Evolutionary conservation across 2,329 filamentous ascomycete species (phyloP), one percentile per base, ranked within the genome.

Genomic region (Chaetothyriales sp.): DNA sequence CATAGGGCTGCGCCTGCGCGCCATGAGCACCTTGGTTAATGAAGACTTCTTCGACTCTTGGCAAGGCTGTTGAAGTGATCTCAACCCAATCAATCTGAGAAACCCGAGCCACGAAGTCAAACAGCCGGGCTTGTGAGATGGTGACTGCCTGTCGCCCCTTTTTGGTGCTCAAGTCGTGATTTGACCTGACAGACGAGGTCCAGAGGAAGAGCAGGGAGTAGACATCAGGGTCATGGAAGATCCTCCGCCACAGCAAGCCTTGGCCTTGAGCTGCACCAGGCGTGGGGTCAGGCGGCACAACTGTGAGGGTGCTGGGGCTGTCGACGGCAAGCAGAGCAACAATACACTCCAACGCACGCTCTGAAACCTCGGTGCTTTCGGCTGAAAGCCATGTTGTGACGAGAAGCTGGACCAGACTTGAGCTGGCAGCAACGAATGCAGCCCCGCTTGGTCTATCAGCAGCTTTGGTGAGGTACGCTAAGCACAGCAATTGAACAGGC

Each of bases 211-310:
- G 66, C 6, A 73, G 65, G 1, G 67, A 68, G 57, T 80, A 80
- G 5, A 81, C 71, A 58, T 80, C 72, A 52, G 69, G 72, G 55
- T 82, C 79, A 2, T 71, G 70, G 58, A 83, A 81, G 0, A 82
- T 57, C 18, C 79, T 73, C 59, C 77, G 74, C 79, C 78, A 81
- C 59, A 83, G 68, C 1, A 79, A 64, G 0, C 73, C 74, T 55
- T 75, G 73, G 3, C 73, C 72, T 59, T 66, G 52, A 63, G 63
- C 58, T 57, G 59, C 44, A 54, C 60, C 53, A 46, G 20, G 20
- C 32, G 43, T 43, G 19, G 47, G 15, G 7, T 49, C 47, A 5
- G 32, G 15, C 15, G 32, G 32, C 12, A 39, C 32, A 39, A 39
- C 51, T 61, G 52, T 66, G 60, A 48, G 60, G 56, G 18, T 58